A percentile compares a stretch with the other conserved stretches of the same genome.
These are phyloP conservation scores for Paraphaeosphaeria minitans DNA, from an alignment of 2,329 filamentous ascomycete genomes.

Conservation along the genomic window DNA sequence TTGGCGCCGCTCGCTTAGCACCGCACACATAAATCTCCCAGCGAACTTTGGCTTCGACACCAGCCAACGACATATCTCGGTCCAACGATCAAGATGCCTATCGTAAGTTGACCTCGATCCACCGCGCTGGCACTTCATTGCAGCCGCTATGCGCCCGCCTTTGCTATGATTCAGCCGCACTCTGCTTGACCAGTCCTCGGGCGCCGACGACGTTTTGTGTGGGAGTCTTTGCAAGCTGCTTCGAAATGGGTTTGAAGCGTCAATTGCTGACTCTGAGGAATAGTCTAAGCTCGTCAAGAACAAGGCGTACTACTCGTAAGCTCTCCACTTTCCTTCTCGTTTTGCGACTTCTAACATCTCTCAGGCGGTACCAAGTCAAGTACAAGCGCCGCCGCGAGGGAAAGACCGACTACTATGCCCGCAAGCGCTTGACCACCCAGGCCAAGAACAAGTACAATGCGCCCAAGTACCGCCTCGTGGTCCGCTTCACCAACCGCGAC, in stretches of 20 bases:
- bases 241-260: conserved; percentile 91
- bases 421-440: conserved; percentile 99
- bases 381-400: conserved; percentile 95
- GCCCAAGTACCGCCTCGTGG: conserved; percentile 99
- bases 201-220: conserved; percentile 31
- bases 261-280: conserved; percentile 97
- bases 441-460: conserved; percentile 99
- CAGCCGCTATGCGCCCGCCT: conserved; percentile 8
- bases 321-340: conserved; percentile 28
- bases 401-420: conserved; percentile 99
- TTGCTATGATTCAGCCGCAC: conserved; percentile 2
- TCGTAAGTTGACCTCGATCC: conserved; percentile 50
- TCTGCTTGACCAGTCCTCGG: conserved; percentile 4
- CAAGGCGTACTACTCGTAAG: conserved; percentile 98
- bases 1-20: conserved; percentile 25
- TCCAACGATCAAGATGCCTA: conserved; percentile 51
- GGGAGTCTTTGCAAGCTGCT: conserved; percentile 80
- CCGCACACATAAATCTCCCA: conserved; percentile 13
- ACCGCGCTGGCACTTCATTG: conserved; percentile 8
- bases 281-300: conserved; percentile 97
- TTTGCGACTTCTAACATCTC: conserved; percentile 8
- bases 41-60: conserved; percentile 27
- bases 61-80: conserved; percentile 33
- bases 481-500: conserved; percentile 99
- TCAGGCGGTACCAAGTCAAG: conserved; percentile 98